Evolutionary conservation across 352 stramenopile species (phyloP).

Genomic region (Phytophthora cryptogea): DNA sequence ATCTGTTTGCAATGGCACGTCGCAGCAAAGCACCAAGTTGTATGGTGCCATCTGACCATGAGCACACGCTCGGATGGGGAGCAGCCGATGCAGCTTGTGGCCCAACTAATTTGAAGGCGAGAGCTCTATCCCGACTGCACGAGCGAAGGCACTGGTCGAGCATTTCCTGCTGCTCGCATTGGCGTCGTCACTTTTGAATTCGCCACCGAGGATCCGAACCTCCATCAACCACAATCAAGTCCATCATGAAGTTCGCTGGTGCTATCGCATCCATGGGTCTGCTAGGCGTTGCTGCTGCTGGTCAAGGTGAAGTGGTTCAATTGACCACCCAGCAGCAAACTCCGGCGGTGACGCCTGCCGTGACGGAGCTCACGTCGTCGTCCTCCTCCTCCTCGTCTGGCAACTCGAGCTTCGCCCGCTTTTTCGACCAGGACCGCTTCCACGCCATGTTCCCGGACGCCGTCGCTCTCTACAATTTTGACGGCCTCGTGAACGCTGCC

Average conservation of each 20-base stretch:
- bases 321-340: slow-evolving; percentile 17
- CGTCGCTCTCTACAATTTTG: slow-evolving; percentile 46
- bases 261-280: slow-evolving; percentile 21
- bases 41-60: slow-evolving; percentile 19
- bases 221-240: neutral
- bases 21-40: slow-evolving; percentile 1
- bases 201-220: slow-evolving; percentile 4
- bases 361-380: slow-evolving; percentile 5
- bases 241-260: slow-evolving; percentile 24
- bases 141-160: slow-evolving; percentile 5
- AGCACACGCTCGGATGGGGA: slow-evolving; percentile 23
- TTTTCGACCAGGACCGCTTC: slow-evolving; percentile 47
- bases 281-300: slow-evolving; percentile 20
- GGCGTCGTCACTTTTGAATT: slow-evolving; percentile 28
- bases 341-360: slow-evolving; percentile 10
- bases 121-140: slow-evolving; percentile 31
- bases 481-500: slow-evolving; percentile 41
- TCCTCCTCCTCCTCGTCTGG: neutral
- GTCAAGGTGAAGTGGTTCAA: slow-evolving; percentile 11
- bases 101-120: slow-evolving; percentile 12
- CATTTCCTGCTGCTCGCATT: neutral
- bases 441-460: slow-evolving; percentile 41
- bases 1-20: slow-evolving; percentile 9
- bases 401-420: slow-evolving; percentile 32
- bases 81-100: slow-evolving; percentile 12